These are phyloP conservation scores for Tricholoma hemisulphureum DNA, from an alignment of 768 basidiomycete species.

Conservation along the genomic window DNA sequence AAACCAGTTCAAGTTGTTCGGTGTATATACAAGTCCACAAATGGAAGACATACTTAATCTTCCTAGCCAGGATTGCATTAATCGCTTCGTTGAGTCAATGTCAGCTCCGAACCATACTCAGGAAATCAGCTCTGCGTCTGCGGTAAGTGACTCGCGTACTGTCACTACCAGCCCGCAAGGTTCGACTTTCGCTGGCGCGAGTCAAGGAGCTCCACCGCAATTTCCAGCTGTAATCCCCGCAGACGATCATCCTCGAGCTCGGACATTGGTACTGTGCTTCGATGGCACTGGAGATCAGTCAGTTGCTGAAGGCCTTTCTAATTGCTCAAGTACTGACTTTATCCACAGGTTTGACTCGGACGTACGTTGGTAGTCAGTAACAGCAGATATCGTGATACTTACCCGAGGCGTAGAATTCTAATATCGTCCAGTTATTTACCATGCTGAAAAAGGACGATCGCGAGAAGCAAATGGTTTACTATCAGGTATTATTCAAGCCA, in stretches of 20 bases:
- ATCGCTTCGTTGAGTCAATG: not conserved
- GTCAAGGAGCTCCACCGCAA: not conserved
- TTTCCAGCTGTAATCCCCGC: slow-evolving; percentile 24
- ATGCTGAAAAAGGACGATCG: slow-evolving; percentile 53
- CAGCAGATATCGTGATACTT: not conserved
- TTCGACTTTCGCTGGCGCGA: slow-evolving; percentile 6
- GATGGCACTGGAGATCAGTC: slow-evolving; percentile 57
- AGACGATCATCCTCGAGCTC: slow-evolving; percentile 21
- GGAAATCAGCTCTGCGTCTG: not conserved
- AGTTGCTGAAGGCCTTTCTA: slow-evolving; percentile 4
- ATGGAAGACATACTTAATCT: not conserved
- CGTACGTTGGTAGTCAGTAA: slow-evolving; percentile 17
- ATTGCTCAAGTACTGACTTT: not conserved
- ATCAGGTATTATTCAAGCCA: slow-evolving; percentile 38
- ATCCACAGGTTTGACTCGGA: slow-evolving; percentile 37
- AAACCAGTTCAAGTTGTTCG: not conserved
- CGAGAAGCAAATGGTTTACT: slow-evolving; percentile 52
- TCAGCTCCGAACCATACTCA: not conserved
- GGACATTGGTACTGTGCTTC: slow-evolving; percentile 68
- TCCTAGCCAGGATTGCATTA: not conserved
- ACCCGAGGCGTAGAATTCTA: slow-evolving; percentile 40
- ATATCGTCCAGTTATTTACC: slow-evolving; percentile 49
- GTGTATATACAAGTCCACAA: too few species aligned
- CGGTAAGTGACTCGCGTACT: not conserved
- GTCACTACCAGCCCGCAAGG: slow-evolving; percentile 4